phyloP scores from a whole-genome alignment of 345 rosid genomes.

The Populus tremula region DNA sequence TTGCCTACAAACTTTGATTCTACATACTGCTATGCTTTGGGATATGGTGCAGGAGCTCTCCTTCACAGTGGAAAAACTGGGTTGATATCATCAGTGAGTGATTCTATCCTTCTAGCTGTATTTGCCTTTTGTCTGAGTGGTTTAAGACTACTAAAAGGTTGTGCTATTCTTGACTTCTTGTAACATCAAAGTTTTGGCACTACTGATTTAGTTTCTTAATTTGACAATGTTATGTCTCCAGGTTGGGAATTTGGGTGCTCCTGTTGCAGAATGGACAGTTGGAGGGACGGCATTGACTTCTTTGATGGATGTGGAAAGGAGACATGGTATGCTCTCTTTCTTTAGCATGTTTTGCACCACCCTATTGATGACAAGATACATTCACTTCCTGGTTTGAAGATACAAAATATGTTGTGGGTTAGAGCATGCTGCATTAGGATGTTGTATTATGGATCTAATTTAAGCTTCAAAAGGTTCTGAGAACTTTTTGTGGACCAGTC shows the following conservation, averaged over 20 bases:
- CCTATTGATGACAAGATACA: not conserved
- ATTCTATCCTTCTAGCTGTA: constrained; percentile 9
- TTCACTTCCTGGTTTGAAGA: not conserved
- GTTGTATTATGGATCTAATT: not conserved
- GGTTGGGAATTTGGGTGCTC: constrained; percentile 89
- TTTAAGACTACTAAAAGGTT: not conserved
- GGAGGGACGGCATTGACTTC: constrained; percentile 90
- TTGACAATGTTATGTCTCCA: constrained; percentile 24
- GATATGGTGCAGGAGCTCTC: constrained; percentile 84
- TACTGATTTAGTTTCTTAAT: not conserved
- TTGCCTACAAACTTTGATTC: constrained; percentile 95
- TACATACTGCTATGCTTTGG: constrained; percentile 85
- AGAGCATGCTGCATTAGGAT: not conserved
- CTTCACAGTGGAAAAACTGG: constrained; percentile 88
- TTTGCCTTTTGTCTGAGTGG: not conserved
- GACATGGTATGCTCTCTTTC: constrained; percentile 59
- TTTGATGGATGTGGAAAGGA: constrained; percentile 97
- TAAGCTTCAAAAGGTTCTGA: not conserved
- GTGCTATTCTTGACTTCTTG: too few relatives aligned
- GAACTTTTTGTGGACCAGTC: not conserved
- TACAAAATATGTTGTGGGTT: not conserved
- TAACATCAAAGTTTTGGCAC: not conserved
- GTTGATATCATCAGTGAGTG: constrained; percentile 74
- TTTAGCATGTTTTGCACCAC: not conserved
- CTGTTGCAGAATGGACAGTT: constrained; percentile 89